Evolutionary conservation across 495 filamentous ascomycete species (phyloP).

Genomic region (Opeltia flavorubescens): DNA sequence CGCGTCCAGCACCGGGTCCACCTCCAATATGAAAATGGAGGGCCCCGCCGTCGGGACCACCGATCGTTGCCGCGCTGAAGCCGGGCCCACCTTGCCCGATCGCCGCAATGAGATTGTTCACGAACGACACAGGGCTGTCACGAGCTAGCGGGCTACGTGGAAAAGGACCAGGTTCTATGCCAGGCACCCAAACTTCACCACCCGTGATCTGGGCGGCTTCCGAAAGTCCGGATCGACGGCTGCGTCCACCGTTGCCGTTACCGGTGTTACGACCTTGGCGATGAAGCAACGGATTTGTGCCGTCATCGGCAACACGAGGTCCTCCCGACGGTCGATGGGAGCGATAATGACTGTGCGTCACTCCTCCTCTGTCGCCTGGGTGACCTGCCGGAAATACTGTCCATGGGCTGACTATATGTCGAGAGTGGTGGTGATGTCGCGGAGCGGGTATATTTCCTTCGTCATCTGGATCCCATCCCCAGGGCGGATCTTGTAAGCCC

Average conservation of each 20-base stretch:
- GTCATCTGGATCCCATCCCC: conserved; percentile 40
- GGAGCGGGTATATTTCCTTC: conserved; percentile 24
- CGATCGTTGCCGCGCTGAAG: conserved; percentile 32
- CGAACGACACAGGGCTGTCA: conserved; percentile 49
- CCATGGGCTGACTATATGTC: conserved; percentile 15
- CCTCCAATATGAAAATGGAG: conserved; percentile 35
- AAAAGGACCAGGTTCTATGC: conserved; percentile 33
- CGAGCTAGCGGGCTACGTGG: conserved; percentile 30
- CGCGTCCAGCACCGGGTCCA: conserved; percentile 25
- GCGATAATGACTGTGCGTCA: conserved; percentile 32
- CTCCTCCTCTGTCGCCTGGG: conserved; percentile 17
- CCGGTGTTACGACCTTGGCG: conserved; percentile 24
- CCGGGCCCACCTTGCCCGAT: conserved; percentile 37
- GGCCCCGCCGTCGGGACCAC: conserved; percentile 40
- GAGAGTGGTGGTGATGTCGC: conserved; percentile 27
- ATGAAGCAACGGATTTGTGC: conserved; percentile 60
- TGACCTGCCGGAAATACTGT: conserved; percentile 20
- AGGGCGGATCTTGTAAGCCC: conserved; percentile 29
- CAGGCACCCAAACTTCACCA: conserved; percentile 45
- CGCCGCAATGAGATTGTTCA: conserved; percentile 45
- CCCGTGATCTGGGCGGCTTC: conserved; percentile 17
- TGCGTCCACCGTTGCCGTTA: conserved; percentile 9
- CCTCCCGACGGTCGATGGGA: conserved; percentile 36
- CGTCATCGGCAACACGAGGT: conserved; percentile 52
- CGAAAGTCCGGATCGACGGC: neutral